phyloP scores from a whole-genome alignment of 2,329 filamentous ascomycete genomes.

The Juglanconis oblonga region DNA sequence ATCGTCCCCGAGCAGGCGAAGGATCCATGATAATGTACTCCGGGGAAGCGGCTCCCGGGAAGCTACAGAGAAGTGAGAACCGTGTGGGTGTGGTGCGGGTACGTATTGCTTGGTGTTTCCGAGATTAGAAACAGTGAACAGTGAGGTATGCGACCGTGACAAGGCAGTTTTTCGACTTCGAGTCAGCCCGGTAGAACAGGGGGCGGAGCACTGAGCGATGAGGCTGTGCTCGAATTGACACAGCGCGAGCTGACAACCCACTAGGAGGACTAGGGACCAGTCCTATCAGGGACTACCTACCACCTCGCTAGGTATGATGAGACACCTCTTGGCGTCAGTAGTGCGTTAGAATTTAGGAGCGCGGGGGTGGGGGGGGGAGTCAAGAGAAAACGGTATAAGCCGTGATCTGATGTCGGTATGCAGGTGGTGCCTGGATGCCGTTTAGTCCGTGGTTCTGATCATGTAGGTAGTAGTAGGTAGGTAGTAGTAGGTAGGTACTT shows the following conservation, averaged over 20 bases:
- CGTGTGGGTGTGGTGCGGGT: background rate
- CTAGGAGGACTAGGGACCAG: slow-evolving; percentile 7
- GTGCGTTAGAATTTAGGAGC: slow-evolving; percentile 1
- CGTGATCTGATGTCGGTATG: slow-evolving; percentile 4
- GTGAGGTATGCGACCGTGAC: slow-evolving; percentile 17
- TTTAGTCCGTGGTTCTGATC: slow-evolving; percentile 3
- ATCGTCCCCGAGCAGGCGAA: slow-evolving; percentile 5
- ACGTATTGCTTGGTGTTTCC: slow-evolving; percentile 15
- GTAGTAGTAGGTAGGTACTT: no score
- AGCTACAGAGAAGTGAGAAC: background rate
- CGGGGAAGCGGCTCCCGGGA: slow-evolving; percentile 11
- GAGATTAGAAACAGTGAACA: slow-evolving; percentile 20
- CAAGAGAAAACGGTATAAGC: slow-evolving; percentile 3
- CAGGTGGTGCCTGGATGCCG: slow-evolving; percentile 15
- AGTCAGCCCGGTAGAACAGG: slow-evolving; percentile 19
- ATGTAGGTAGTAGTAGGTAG: background rate
- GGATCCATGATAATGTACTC: slow-evolving; percentile 25
- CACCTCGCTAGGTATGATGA: slow-evolving; percentile 9
- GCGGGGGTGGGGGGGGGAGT: background rate
- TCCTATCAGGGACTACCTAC: slow-evolving; percentile 17
- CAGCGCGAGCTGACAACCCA: slow-evolving; percentile 18
- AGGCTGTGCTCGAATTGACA: slow-evolving; percentile 16
- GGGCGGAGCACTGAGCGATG: slow-evolving; percentile 18
- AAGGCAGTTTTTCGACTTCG: slow-evolving; percentile 17
- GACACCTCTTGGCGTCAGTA: slow-evolving; percentile 14